Evolutionary conservation across 306 rosid genomes (phyloP).

Genomic region (Cucumis melo): DNA sequence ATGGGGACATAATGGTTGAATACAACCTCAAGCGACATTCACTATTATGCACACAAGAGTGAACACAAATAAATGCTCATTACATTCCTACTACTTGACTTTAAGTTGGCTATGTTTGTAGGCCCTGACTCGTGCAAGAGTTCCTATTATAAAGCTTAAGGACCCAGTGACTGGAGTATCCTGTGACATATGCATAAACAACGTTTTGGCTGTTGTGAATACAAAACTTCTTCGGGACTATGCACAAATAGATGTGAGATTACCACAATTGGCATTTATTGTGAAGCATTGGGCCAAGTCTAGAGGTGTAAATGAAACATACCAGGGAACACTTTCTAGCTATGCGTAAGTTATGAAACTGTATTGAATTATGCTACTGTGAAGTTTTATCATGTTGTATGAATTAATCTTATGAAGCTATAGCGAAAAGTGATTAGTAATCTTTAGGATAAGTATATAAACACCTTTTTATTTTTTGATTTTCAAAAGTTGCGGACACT

Average conservation of each 20-base stretch:
- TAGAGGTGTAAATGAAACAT: conserved; percentile 92
- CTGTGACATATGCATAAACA: conserved; percentile 94
- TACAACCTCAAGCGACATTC: background rate
- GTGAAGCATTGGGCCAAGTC: conserved; percentile 98
- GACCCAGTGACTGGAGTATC: conserved; percentile 86
- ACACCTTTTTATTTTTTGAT: background rate
- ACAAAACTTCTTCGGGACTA: conserved; percentile 89
- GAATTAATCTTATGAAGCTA: background rate
- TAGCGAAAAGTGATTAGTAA: background rate
- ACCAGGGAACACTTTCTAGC: conserved; percentile 96
- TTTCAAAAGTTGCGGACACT: background rate
- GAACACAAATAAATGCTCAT: background rate
- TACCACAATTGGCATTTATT: conserved; percentile 70
- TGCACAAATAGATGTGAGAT: conserved; percentile 58
- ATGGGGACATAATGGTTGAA: background rate
- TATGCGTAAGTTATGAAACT: conserved; percentile 65
- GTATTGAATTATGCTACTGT: background rate
- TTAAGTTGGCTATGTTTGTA: conserved; percentile 23
- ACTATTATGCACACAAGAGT: background rate
- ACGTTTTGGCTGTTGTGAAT: conserved; percentile 84
- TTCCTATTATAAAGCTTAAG: conserved; percentile 94
- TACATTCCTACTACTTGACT: background rate
- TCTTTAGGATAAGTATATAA: too few species aligned
- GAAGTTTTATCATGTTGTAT: background rate
- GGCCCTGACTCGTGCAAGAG: conserved; percentile 96